phyloP scores from a whole-genome alignment of 2,329 filamentous ascomycete genomes.

The Colletotrichum sp. region DNA sequence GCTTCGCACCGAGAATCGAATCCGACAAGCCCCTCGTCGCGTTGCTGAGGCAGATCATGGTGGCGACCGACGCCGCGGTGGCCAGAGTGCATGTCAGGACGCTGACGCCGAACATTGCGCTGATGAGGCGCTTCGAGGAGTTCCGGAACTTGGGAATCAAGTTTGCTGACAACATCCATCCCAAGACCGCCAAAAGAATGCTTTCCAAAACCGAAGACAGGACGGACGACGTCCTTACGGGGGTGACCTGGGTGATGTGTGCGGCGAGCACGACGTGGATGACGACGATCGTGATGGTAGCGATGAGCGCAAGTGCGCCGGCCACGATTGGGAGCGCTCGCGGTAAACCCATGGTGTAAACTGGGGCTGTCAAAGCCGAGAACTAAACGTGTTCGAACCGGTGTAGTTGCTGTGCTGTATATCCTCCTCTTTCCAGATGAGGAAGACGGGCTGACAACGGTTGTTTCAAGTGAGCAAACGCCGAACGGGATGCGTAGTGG shows the following conservation, averaged over 20 bases:
- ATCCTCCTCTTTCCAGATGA: background rate
- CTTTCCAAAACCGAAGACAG: conserved; percentile 42
- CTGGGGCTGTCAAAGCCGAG: conserved; percentile 5
- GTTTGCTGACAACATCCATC: conserved; percentile 35
- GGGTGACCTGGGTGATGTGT: conserved; percentile 31
- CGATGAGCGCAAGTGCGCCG: conserved; percentile 39
- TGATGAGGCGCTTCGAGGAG: conserved; percentile 28
- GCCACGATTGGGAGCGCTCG: conserved; percentile 37
- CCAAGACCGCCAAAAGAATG: conserved; percentile 38
- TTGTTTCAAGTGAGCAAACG: background rate
- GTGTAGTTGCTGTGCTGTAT: background rate
- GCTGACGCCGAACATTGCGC: conserved; percentile 40
- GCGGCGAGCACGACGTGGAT: conserved; percentile 45
- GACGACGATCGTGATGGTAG: conserved; percentile 42
- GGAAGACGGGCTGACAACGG: background rate
- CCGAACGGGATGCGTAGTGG: background rate
- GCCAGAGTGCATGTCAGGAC: conserved; percentile 49
- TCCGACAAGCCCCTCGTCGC: conserved; percentile 30
- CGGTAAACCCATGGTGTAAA: conserved; percentile 36
- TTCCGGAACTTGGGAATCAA: conserved; percentile 24
- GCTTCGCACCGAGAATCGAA: conserved; percentile 35
- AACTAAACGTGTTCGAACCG: background rate
- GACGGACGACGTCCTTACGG: conserved; percentile 39
- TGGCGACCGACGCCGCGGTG: conserved; percentile 47
- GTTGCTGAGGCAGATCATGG: conserved; percentile 45